Conservation (phyloP, 352 stramenopile species). For the Globisporangium paroecandrum region DNA sequence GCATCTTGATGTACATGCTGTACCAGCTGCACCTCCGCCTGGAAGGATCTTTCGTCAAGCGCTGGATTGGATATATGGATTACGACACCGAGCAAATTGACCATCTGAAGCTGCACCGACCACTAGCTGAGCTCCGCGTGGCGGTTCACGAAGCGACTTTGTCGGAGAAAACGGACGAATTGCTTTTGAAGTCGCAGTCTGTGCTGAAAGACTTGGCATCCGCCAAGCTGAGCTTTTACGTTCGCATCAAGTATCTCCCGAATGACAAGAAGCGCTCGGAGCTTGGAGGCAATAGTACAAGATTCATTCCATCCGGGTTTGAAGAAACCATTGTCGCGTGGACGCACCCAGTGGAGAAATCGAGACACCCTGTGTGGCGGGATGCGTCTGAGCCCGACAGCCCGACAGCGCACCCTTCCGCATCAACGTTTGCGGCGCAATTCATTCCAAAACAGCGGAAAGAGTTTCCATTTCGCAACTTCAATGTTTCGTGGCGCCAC, state of each 20-base stretch:
- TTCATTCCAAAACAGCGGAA: constrained; percentile 53
- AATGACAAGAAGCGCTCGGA: constrained; percentile 64
- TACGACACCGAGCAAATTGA: constrained; percentile 74
- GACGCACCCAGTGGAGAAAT: constrained; percentile 70
- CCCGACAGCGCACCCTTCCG: constrained; percentile 9
- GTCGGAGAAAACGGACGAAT: constrained; percentile 43
- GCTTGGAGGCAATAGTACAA: constrained; percentile 32
- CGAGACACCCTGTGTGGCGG: constrained; percentile 33
- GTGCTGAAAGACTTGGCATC: constrained; percentile 56
- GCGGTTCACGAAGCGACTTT: constrained; percentile 73
- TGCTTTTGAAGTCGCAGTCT: constrained; percentile 59
- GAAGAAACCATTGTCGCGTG: constrained; percentile 67
- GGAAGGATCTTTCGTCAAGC: constrained; percentile 53
- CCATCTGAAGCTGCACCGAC: constrained; percentile 68
- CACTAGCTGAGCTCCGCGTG: constrained; percentile 63
- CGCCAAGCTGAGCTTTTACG: constrained; percentile 64
- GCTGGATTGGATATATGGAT: constrained; percentile 78
- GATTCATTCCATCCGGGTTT: constrained; percentile 65
- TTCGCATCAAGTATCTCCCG: constrained; percentile 74
- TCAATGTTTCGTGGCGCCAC: constrained; percentile 77
- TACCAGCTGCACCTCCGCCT: constrained; percentile 68
- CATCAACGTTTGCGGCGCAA: constrained; percentile 23
- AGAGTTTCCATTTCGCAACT: constrained; percentile 69
- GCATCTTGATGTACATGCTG: constrained; percentile 72
- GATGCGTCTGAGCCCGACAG: constrained; percentile 19